These are phyloP conservation scores for Piedraia hortae DNA, from an alignment of 2,329 filamentous ascomycete species.

Conservation along the genomic window DNA sequence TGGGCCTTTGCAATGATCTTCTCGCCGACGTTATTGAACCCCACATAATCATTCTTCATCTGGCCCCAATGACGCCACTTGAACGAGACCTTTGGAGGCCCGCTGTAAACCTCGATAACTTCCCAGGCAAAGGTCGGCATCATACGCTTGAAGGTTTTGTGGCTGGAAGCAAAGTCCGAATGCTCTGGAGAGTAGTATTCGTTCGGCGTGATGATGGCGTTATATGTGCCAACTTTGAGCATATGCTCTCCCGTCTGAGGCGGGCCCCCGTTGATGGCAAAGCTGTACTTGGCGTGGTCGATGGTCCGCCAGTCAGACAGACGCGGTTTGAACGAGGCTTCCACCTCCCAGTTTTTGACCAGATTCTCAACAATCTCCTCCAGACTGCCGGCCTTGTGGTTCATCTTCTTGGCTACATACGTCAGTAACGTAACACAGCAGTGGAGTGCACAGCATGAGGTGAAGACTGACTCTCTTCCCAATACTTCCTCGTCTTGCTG, in stretches of 20 bases:
- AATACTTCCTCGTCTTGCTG: slow-evolving; percentile 32
- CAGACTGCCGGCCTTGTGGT: slow-evolving; percentile 28
- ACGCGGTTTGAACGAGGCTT: slow-evolving; percentile 37
- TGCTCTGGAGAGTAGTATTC: slow-evolving; percentile 35
- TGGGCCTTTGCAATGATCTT: slow-evolving; percentile 35
- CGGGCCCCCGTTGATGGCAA: slow-evolving; percentile 33
- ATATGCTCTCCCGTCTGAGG: slow-evolving; percentile 32
- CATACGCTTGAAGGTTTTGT: slow-evolving; percentile 46
- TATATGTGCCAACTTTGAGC: slow-evolving; percentile 37
- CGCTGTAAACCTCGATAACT: slow-evolving; percentile 38
- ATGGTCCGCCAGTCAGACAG: slow-evolving; percentile 38
- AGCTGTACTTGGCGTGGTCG: slow-evolving; percentile 30
- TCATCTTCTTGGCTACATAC: slow-evolving; percentile 26
- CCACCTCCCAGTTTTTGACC: slow-evolving; percentile 47
- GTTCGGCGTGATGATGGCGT: slow-evolving; percentile 34
- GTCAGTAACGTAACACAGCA: slow-evolving; percentile 3
- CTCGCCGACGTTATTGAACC: slow-evolving; percentile 32
- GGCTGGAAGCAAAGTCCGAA: slow-evolving; percentile 33
- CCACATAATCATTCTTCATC: slow-evolving; percentile 39
- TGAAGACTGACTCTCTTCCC: slow-evolving; percentile 24
- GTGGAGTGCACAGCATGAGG: too few species aligned
- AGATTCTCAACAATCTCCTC: slow-evolving; percentile 37
- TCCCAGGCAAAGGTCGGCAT: slow-evolving; percentile 49
- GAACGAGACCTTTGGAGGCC: slow-evolving; percentile 33
- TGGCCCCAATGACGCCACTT: slow-evolving; percentile 41